These are phyloP conservation scores for Epichloe scottii DNA, from an alignment of 2,329 filamentous ascomycete genomes.

Conservation along the genomic window DNA sequence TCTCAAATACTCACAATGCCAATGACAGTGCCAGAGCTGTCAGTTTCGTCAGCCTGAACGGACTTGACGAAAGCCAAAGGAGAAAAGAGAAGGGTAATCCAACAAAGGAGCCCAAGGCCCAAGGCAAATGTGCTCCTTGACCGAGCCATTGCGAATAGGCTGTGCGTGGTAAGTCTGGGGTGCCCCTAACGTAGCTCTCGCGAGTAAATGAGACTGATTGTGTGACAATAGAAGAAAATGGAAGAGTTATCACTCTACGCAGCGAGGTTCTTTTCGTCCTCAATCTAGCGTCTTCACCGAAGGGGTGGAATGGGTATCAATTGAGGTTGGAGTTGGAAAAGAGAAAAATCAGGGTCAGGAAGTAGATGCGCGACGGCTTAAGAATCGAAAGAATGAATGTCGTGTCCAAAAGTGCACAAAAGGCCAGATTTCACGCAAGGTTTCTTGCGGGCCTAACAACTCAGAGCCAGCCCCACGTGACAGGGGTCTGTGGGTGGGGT, in stretches of 20 bases:
- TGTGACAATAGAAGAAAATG: slow-evolving; percentile 11
- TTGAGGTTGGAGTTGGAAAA: slow-evolving; percentile 11
- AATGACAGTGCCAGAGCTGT: slow-evolving; percentile 79
- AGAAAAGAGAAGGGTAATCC: slow-evolving; percentile 79
- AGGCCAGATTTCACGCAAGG: slow-evolving; percentile 35
- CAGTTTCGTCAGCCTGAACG: slow-evolving; percentile 59
- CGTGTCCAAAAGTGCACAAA: slow-evolving; percentile 31
- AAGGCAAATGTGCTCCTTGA: slow-evolving; percentile 60
- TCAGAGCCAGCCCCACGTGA: slow-evolving; percentile 17
- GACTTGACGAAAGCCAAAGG: slow-evolving; percentile 76
- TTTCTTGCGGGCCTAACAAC: slow-evolving; percentile 3
- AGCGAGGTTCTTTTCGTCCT: slow-evolving; percentile 17
- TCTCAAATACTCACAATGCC: slow-evolving; percentile 57
- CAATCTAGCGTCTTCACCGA: slow-evolving; percentile 19
- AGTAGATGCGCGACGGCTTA: slow-evolving; percentile 20
- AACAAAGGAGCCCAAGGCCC: slow-evolving; percentile 81
- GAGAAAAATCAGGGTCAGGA: slow-evolving; percentile 15
- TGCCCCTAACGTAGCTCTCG: slow-evolving; percentile 1
- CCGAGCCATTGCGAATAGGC: slow-evolving; percentile 32
- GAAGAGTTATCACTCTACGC: slow-evolving; percentile 14
- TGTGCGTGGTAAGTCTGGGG: slow-evolving; percentile 11
- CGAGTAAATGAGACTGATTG: slow-evolving; percentile 10
- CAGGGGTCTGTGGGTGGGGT: slow-evolving; percentile 10
- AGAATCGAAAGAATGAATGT: slow-evolving; percentile 27
- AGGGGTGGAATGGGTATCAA: slow-evolving; percentile 16